phyloP scores from a whole-genome alignment of 768 basidiomycete genomes.

The Macrolepiota albuminosa region DNA sequence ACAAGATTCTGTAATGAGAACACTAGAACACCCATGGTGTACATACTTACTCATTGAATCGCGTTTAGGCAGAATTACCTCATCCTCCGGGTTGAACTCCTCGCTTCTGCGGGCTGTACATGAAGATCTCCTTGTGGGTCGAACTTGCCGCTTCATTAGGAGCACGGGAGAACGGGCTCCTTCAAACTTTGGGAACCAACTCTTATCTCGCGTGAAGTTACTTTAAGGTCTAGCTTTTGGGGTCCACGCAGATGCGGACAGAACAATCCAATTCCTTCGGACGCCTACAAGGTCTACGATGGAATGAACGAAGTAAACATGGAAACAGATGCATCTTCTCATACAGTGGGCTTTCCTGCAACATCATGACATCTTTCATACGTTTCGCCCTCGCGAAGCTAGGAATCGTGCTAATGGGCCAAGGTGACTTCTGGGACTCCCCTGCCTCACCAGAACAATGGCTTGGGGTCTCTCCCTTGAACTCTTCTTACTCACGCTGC shows the following conservation, averaged over 20 bases:
- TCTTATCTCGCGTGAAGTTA: constrained; percentile 2
- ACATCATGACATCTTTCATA: neutral
- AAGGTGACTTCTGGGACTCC: neutral
- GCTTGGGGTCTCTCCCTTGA: neutral
- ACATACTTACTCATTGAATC: neutral
- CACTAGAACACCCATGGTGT: neutral
- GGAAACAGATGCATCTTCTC: neutral
- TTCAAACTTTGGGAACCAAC: neutral
- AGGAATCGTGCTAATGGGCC: neutral
- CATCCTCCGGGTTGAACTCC: neutral
- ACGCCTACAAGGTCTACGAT: neutral
- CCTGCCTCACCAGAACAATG: neutral
- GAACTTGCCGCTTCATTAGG: constrained; percentile 9
- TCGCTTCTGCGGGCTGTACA: constrained; percentile 1
- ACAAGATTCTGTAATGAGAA: neutral
- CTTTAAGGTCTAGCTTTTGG: neutral
- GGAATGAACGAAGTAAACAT: neutral
- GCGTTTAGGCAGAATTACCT: neutral
- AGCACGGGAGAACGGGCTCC: neutral
- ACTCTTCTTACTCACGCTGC: constrained; percentile 3
- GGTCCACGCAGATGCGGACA: neutral
- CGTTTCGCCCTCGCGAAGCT: constrained; percentile 1
- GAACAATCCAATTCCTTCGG: neutral
- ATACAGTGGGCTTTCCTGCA: neutral
- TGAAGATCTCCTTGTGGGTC: constrained; percentile 8